phyloP scores from a whole-genome alignment of 768 basidiomycete genomes.

The Leccinum imitatum region DNA sequence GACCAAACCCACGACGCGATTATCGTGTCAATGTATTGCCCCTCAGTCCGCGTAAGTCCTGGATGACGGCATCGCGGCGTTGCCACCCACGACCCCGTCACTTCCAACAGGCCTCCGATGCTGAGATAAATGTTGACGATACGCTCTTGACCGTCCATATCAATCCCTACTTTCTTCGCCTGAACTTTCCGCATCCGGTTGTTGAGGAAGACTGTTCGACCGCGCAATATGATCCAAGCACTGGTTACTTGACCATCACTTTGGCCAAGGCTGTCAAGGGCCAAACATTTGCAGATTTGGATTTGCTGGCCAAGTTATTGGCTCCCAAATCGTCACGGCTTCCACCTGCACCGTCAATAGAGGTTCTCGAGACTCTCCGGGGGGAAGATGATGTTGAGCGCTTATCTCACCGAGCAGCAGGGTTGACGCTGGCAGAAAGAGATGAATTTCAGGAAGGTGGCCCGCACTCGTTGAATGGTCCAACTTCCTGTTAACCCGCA shows the following conservation, averaged over 20 bases:
- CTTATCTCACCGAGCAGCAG: slow-evolving; percentile 42
- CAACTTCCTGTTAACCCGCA: slow-evolving; percentile 6
- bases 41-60: slow-evolving; percentile 62
- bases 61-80: background rate
- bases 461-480: slow-evolving; percentile 1
- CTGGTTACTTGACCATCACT: slow-evolving; percentile 76
- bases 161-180: slow-evolving; percentile 81
- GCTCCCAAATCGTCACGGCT: slow-evolving; percentile 55
- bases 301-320: slow-evolving; percentile 73
- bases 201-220: slow-evolving; percentile 65
- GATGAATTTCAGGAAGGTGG: slow-evolving; percentile 61
- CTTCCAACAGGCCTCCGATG: slow-evolving; percentile 66
- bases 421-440: slow-evolving; percentile 48
- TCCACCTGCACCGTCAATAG: slow-evolving; percentile 45
- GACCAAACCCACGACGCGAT: slow-evolving; percentile 58
- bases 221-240: slow-evolving; percentile 71
- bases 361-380: slow-evolving; percentile 46
- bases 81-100: slow-evolving; percentile 14
- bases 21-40: slow-evolving; percentile 63
- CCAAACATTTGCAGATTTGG: slow-evolving; percentile 72
- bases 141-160: slow-evolving; percentile 71
- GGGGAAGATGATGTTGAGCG: slow-evolving; percentile 36
- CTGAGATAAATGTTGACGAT: slow-evolving; percentile 75
- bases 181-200: slow-evolving; percentile 68
- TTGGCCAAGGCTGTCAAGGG: slow-evolving; percentile 68